A percentile compares a stretch with the other conserved stretches of the same genome.
Evolutionary conservation across 768 basidiomycete genomes (phyloP).

Genomic region (Termitomyces sp.): DNA sequence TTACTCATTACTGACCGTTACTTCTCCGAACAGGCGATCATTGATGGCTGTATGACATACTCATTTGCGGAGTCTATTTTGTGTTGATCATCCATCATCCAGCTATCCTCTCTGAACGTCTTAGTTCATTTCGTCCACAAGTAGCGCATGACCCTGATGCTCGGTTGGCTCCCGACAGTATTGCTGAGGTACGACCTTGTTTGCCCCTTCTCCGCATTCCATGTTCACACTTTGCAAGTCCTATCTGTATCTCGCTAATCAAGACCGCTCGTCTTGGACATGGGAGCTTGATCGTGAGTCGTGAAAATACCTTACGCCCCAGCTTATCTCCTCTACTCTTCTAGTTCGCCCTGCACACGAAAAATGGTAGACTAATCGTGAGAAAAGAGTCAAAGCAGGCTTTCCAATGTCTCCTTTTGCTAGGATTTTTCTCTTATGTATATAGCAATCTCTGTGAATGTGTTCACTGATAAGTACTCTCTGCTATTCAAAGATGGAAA

Average conservation of each 20-base stretch:
- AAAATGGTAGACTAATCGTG: constrained; percentile 29
- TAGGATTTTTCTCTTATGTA: neutral
- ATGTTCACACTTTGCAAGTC: constrained; percentile 33
- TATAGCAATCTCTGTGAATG: neutral
- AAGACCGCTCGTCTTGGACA: constrained; percentile 69
- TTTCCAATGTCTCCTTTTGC: neutral
- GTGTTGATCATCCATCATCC: neutral
- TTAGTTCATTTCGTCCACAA: constrained; percentile 21
- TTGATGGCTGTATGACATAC: constrained; percentile 50
- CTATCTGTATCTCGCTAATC: constrained; percentile 61
- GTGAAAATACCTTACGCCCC: neutral
- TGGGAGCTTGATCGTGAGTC: constrained; percentile 76
- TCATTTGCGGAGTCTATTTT: neutral
- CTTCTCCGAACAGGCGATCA: constrained; percentile 43
- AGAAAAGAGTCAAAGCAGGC: neutral
- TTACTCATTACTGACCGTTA: neutral
- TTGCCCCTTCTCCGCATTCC: neutral
- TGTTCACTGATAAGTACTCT: no score
- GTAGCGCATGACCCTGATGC: constrained; percentile 42
- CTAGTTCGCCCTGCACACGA: constrained; percentile 42
- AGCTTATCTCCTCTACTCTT: constrained; percentile 4
- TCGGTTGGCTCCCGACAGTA: constrained; percentile 58
- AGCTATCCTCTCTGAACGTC: constrained; percentile 34
- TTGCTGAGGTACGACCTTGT: constrained; percentile 50
- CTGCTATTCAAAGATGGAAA: neutral